Evolutionary conservation across 2,329 filamentous ascomycete genomes (phyloP).

Genomic region (Zopfia rhizophila): DNA sequence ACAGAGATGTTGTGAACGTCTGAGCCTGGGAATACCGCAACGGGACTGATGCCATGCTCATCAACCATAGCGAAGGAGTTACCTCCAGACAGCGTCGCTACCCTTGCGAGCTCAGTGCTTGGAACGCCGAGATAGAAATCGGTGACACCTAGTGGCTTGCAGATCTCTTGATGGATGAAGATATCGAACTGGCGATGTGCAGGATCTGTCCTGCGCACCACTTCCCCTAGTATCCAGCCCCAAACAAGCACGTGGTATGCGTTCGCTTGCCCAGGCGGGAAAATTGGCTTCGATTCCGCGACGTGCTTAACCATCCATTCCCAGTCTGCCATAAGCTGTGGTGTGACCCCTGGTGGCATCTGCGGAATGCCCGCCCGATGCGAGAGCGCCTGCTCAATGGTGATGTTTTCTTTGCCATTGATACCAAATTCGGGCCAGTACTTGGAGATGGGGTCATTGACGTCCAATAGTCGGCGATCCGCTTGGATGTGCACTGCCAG

Average conservation of each 20-base stretch:
- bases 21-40: background rate
- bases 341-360: constrained; percentile 2
- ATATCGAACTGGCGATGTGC: background rate
- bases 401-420: constrained; percentile 42
- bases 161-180: constrained; percentile 9
- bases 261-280: background rate
- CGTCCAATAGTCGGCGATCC: constrained; percentile 38
- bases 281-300: constrained; percentile 4
- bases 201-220: constrained; percentile 8
- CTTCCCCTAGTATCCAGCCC: constrained; percentile 1
- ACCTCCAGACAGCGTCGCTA: constrained; percentile 6
- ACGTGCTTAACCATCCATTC: background rate
- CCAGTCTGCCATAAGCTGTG: constrained; percentile 1
- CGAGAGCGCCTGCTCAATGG: constrained; percentile 26
- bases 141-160: background rate
- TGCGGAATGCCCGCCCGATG: constrained; percentile 9
- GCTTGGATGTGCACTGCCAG: constrained; percentile 36
- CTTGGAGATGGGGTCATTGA: constrained; percentile 35
- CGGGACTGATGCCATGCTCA: background rate
- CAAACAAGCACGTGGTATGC: constrained; percentile 10
- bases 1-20: background rate
- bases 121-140: constrained; percentile 13
- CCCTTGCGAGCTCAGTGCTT: background rate
- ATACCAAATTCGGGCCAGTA: constrained; percentile 49
- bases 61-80: background rate